Evolutionary conservation across 73 alveolate species (phyloP), one percentile per base, ranked within the genome.

Genomic region (Paramecium pentaurelia): DNA sequence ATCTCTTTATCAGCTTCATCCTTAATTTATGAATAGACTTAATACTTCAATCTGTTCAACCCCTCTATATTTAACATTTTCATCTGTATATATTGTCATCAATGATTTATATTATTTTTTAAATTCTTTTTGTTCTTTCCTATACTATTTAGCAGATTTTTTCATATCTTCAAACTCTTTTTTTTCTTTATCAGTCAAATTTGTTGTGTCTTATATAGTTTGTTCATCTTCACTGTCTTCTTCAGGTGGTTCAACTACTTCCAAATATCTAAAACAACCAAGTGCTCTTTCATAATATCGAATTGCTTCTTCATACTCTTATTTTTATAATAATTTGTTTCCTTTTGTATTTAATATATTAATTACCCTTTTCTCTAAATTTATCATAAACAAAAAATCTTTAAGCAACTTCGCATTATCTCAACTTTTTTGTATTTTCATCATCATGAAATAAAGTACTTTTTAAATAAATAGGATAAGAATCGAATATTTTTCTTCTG

Each of bases 31-130:
- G 2, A 11, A 22, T 71, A 25, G 32, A 25, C 1, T 32, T 32
- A n/a, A 1, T 71, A 71, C 86, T 42, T 75, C 71, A 14, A 88
- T 28, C 49, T 88, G 90, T 70, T 70, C 88, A 27, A 60, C 90
- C 20, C 86, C 94, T 70, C 86, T 51, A 11, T 70, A 30, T 20
- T 70, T 80, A 25, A 88, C 94, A 71, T 88, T 88, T 18, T 88
- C 94, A 88, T 88, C 94, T 9, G 94, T 88, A 32, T 88, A 88
- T 10, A 80, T 49, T 12, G 86, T 80, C 94, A 88, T 88, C 83
- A 70, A 88, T 70, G 84, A 54, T 88, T 60, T 70, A 60, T 88
- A 88, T 88, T 88, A 30, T 58, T 88, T 88, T 88, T 80, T 88
- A 16, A 88, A 88, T 7, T 75, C 94, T 37, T 88, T 88, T 51